phyloP scores from a whole-genome alignment of 106 monocot genomes.

The Platanthera guangdongensis region DNA sequence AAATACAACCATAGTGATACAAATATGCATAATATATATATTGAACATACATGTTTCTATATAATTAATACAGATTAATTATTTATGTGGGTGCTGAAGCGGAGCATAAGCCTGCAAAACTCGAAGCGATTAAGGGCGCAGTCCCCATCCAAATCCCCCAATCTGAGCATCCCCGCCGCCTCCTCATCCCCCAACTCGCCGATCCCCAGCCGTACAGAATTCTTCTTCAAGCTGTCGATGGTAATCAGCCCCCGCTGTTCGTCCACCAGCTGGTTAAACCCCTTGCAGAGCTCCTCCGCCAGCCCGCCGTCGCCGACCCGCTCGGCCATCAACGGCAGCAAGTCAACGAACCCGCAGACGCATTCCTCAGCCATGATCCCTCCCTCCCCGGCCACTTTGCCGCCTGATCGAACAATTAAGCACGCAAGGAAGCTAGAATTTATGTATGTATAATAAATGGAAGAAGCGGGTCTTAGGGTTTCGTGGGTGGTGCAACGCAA shows the following conservation, averaged over 20 bases:
- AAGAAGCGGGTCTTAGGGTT: too few species aligned
- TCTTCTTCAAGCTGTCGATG: constrained; percentile 8
- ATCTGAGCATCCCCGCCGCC: constrained; percentile 3
- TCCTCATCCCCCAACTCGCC: not conserved
- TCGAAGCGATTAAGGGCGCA: constrained; percentile 4
- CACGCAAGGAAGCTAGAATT: too few species aligned
- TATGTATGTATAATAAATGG: too few species aligned
- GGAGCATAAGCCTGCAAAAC: constrained; percentile 13
- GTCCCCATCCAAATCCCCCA: constrained; percentile 18
- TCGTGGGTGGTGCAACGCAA: too few species aligned
- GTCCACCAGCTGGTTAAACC: constrained; percentile 7
- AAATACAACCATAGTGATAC: too few species aligned
- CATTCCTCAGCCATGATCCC: too few species aligned
- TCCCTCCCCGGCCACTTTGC: too few species aligned
- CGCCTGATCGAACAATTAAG: too few species aligned
- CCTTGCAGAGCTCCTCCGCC: constrained; percentile 11
- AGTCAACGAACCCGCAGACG: not conserved
- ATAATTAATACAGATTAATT: too few species aligned
- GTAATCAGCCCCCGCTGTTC: not conserved
- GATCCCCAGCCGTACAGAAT: constrained; percentile 1
- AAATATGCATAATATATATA: too few species aligned
- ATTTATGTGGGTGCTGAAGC: not conserved
- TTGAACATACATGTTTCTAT: too few species aligned
- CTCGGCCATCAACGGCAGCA: constrained; percentile 10
- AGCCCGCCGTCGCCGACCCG: not conserved